Conservation (phyloP, 2,329 filamentous ascomycete genomes). For the Penicillium paneum region DNA sequence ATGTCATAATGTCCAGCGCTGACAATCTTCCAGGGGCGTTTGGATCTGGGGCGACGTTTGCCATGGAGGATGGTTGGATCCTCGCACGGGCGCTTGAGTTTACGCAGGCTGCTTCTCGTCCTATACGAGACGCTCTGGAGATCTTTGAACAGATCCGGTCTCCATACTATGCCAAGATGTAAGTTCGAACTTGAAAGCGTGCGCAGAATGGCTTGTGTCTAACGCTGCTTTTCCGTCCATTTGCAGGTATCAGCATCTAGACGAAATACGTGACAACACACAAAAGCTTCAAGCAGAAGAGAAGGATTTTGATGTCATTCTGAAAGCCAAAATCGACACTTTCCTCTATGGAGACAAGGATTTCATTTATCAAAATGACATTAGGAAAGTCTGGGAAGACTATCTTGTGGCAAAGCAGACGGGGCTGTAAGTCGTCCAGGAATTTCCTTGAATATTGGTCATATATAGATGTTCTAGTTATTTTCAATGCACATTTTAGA, state of each 20-base stretch:
- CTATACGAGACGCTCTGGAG: constrained; percentile 30
- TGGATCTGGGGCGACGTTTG: constrained; percentile 47
- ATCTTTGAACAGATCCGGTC: constrained; percentile 42
- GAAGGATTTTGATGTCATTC: constrained; percentile 28
- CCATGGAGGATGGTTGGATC: constrained; percentile 48
- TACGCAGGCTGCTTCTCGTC: constrained; percentile 11
- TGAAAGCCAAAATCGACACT: constrained; percentile 30
- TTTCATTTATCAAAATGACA: constrained; percentile 46
- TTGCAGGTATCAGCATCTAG: constrained; percentile 16
- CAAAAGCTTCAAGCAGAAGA: constrained; percentile 13
- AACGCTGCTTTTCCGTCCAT: background rate
- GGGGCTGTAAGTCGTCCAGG: background rate
- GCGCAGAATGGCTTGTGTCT: background rate
- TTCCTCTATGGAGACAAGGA: constrained; percentile 36
- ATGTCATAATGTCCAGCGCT: background rate
- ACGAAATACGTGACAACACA: constrained; percentile 13
- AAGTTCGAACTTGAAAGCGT: constrained; percentile 9
- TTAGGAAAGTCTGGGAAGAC: constrained; percentile 36
- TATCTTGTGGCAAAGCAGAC: constrained; percentile 2
- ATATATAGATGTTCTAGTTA: background rate
- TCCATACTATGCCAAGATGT: constrained; percentile 44
- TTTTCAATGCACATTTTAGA: too few species aligned
- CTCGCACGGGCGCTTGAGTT: constrained; percentile 38
- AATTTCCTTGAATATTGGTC: background rate
- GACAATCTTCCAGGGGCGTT: constrained; percentile 33